Base-by-base conservation (phyloP, 139 green algal species). In the Closterium sp. region DNA sequence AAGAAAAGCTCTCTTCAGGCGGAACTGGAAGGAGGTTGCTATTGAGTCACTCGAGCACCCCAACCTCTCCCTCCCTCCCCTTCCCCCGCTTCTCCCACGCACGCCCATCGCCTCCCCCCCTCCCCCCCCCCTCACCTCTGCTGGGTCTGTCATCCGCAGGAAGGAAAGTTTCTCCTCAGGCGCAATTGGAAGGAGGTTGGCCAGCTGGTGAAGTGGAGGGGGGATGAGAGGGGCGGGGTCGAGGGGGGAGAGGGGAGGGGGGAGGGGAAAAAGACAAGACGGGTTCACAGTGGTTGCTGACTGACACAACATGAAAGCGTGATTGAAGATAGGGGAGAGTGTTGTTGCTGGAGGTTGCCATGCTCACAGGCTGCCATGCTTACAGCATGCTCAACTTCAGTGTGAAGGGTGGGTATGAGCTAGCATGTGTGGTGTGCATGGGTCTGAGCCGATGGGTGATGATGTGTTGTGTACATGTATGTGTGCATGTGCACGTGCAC, bases 61-160 rank as follows among this genome's bases (percentile, higher is more conserved):
- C 85, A 16, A 4, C 23, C 86, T 10, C n/a, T 30, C 31, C 86
- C 86, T n/a, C 12, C 6, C 12, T 1, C n/a, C 21, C 0, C 19
- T 2, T 21, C 31, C 86, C 86, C 43, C 23, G 12, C 0, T 25
- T 69, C 43, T 9, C 3, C 5, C 43, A 0, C 23, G 8, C 31
- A 69, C 31, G 3, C 85, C n/a, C 28, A 12, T 10, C 31, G 12
- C 30, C 31, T 7, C 30, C 7, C 86, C 30, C 86, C 3, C 31
- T 1, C 86, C 86, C 31, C 30, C 2, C 31, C 30, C 6, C 5
- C 86, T 89, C 86, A 91, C 88, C 88, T 84, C 30, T 9, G 31
- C 33, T 16, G 88, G 55, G 36, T 91, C 88, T 31, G 36, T 88
- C 25, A 32, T 88, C 30, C 88, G 88, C 88, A 91, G 33, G 25